These are phyloP conservation scores for Stemphylium lycopersici DNA, from an alignment of 2,329 filamentous ascomycete species.

Conservation along the genomic window DNA sequence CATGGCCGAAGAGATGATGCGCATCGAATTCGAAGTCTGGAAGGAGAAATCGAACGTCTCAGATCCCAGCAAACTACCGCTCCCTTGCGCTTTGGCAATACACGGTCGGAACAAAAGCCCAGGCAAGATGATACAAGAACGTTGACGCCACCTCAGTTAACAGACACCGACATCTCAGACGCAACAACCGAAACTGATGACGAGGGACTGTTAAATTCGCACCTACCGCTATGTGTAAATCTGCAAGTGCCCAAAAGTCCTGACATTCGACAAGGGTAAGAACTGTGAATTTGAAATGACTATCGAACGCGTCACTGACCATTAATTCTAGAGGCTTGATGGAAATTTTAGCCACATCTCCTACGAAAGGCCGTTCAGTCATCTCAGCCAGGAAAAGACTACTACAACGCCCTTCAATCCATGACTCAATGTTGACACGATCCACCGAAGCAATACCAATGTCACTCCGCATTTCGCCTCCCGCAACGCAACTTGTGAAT, in stretches of 20 bases:
- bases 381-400: slow-evolving; percentile 25
- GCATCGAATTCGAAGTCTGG: slow-evolving; percentile 13
- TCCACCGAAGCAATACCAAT: neutral
- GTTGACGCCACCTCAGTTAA: neutral
- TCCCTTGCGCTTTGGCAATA: neutral
- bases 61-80: neutral
- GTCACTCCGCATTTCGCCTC: neutral
- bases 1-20: slow-evolving; percentile 11
- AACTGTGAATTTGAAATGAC: neutral
- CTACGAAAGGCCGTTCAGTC: slow-evolving; percentile 5
- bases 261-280: slow-evolving; percentile 4
- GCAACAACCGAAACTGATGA: slow-evolving; percentile 15
- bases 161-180: neutral
- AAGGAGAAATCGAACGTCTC: slow-evolving; percentile 13
- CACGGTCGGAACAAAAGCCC: neutral
- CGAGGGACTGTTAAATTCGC: slow-evolving; percentile 1
- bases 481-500: slow-evolving; percentile 5
- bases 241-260: slow-evolving; percentile 13
- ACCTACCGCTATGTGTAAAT: neutral
- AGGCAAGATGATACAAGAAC: neutral
- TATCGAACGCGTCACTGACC: slow-evolving; percentile 4
- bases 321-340: neutral
- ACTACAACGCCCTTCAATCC: slow-evolving; percentile 28
- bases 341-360: slow-evolving; percentile 1
- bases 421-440: slow-evolving; percentile 19